phyloP scores from a whole-genome alignment of 495 filamentous ascomycete genomes.

The Tuber indicum region DNA sequence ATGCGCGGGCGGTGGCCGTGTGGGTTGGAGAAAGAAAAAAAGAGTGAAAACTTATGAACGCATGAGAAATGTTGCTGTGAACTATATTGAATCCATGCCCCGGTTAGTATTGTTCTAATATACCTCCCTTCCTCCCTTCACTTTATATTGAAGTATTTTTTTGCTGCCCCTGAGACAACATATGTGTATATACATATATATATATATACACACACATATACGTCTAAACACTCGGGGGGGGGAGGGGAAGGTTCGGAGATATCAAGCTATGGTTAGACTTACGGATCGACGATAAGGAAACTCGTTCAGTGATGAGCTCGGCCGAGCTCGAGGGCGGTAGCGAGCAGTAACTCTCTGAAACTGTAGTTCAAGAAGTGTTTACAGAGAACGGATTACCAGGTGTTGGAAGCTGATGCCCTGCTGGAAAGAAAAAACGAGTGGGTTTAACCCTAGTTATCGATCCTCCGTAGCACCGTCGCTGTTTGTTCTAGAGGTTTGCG shows the following conservation, averaged over 20 bases:
- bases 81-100: slow-evolving; percentile 14
- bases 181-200: background rate
- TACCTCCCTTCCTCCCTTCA: background rate
- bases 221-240: background rate
- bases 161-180: background rate
- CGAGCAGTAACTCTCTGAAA: background rate
- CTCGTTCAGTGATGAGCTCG: slow-evolving; percentile 37
- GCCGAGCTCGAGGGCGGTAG: slow-evolving; percentile 26
- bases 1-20: slow-evolving; percentile 33
- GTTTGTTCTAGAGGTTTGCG: slow-evolving; percentile 21
- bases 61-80: slow-evolving; percentile 40
- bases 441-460: slow-evolving; percentile 32
- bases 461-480: slow-evolving; percentile 20
- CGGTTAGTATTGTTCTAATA: background rate
- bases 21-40: slow-evolving; percentile 36
- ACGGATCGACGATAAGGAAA: slow-evolving; percentile 40
- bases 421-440: slow-evolving; percentile 31
- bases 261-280: slow-evolving; percentile 21
- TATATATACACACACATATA: background rate
- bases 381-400: slow-evolving; percentile 36
- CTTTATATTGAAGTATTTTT: background rate
- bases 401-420: slow-evolving; percentile 31
- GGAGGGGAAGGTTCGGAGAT: background rate
- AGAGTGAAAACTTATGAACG: slow-evolving; percentile 39
- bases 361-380: slow-evolving; percentile 18